Percentiles rank a stretch among this genome's conserved stretches.
phyloP scores from a whole-genome alignment of 768 basidiomycete species.

The Lactarius tabidus region DNA sequence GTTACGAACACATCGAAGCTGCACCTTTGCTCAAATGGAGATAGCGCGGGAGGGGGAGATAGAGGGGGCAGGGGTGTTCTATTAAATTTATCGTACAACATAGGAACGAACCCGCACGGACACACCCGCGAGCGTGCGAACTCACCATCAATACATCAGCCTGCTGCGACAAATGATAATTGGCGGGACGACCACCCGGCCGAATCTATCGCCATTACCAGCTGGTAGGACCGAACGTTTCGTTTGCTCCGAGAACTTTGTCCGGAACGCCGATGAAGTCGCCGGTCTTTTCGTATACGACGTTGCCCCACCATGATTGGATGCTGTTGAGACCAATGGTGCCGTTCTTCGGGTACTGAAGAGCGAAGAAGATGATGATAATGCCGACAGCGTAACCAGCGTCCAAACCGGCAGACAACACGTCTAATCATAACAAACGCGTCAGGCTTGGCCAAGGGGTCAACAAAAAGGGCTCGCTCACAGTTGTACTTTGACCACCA shows the following conservation, averaged over 20 bases:
- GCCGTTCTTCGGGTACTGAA: constrained; percentile 65
- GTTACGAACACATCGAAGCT: neutral
- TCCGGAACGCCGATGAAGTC: constrained; percentile 28
- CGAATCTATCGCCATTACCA: constrained; percentile 2
- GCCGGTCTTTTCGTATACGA: constrained; percentile 33
- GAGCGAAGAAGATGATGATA: constrained; percentile 53
- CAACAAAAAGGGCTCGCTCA: constrained; percentile 20
- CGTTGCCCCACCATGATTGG: constrained; percentile 72
- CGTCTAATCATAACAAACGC: constrained; percentile 39
- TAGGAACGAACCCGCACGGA: neutral
- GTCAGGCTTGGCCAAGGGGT: constrained; percentile 26
- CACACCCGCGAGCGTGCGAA: neutral
- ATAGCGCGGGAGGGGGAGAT: neutral
- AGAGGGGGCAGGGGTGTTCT: neutral
- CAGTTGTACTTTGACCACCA: constrained; percentile 42
- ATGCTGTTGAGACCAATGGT: constrained; percentile 51
- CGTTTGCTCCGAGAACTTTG: constrained; percentile 8
- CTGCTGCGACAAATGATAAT: neutral
- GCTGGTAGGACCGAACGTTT: constrained; percentile 23
- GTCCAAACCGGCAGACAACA: constrained; percentile 69
- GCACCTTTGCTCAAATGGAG: neutral
- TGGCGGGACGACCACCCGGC: neutral
- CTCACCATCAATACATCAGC: neutral
- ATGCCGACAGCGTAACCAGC: constrained; percentile 59
- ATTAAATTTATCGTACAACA: constrained; percentile 3